Conservation (phyloP, 768 basidiomycete species). For the Psilocybe tampanensis region DNA sequence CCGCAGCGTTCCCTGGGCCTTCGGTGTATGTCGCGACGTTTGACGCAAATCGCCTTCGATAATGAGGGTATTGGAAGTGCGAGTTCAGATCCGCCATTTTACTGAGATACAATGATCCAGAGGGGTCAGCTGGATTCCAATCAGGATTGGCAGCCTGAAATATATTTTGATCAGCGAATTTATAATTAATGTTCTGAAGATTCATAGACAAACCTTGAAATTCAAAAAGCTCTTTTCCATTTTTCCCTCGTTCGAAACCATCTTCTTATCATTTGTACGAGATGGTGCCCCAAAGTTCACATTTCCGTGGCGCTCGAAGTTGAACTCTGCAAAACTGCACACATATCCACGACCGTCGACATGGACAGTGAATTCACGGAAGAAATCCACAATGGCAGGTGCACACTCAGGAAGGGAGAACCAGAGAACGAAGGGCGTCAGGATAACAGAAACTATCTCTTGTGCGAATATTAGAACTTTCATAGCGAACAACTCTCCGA, state of each 20-base stretch:
- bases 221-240: slow-evolving; percentile 99
- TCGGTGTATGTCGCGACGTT: background rate
- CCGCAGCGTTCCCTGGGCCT: slow-evolving; percentile 18
- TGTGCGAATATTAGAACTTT: slow-evolving; percentile 86
- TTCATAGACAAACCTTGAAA: slow-evolving; percentile 64
- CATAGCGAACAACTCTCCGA: slow-evolving; percentile 92
- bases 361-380: slow-evolving; percentile 97
- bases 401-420: slow-evolving; percentile 90
- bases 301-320: slow-evolving; percentile 94
- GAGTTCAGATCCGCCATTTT: slow-evolving; percentile 75
- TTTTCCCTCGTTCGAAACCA: slow-evolving; percentile 91
- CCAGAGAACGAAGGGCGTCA: slow-evolving; percentile 95
- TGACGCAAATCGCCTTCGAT: slow-evolving; percentile 30
- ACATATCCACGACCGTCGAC: slow-evolving; percentile 96
- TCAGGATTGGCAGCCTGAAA: slow-evolving; percentile 87
- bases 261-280: slow-evolving; percentile 58
- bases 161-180: background rate
- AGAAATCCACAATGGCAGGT: slow-evolving; percentile 93
- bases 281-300: slow-evolving; percentile 92
- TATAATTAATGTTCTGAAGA: background rate
- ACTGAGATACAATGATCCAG: slow-evolving; percentile 87
- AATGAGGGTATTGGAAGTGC: slow-evolving; percentile 42
- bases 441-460: slow-evolving; percentile 87
- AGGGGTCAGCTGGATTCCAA: slow-evolving; percentile 91
- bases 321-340: slow-evolving; percentile 98